Evolutionary conservation across 805 yeast genomes (phyloP).

Genomic region (Barnettozyma vustinii): DNA sequence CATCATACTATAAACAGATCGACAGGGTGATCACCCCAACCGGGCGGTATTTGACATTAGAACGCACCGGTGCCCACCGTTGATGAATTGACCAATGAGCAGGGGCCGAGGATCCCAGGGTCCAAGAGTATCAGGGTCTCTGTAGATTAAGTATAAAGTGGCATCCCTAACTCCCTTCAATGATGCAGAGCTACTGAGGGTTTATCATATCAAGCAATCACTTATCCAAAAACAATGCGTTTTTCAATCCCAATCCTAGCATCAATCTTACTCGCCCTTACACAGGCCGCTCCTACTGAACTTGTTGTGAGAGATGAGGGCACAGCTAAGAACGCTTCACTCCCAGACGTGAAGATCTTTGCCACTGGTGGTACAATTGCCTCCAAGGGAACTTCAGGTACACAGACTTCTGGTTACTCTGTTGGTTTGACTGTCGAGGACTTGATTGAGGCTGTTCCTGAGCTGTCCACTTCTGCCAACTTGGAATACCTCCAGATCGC

Average conservation of each 20-base stretch:
- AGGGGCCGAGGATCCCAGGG: too few species aligned
- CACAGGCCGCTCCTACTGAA: constrained; percentile 1
- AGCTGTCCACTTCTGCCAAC: constrained; percentile 46
- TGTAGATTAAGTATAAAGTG: background rate
- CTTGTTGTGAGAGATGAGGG: constrained; percentile 5
- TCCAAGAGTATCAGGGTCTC: background rate
- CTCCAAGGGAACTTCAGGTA: constrained; percentile 41
- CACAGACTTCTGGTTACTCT: constrained; percentile 49
- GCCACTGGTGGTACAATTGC: constrained; percentile 62
- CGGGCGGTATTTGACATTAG: too few species aligned
- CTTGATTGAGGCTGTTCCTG: constrained; percentile 49
- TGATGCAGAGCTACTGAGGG: background rate
- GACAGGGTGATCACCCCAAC: too few species aligned
- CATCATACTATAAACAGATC: too few species aligned
- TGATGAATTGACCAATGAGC: too few species aligned
- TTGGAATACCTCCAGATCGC: constrained; percentile 35
- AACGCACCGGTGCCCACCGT: too few species aligned
- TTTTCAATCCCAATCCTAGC: background rate
- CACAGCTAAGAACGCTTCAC: constrained; percentile 9
- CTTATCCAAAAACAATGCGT: background rate
- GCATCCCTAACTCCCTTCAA: background rate
- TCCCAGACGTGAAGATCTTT: constrained; percentile 37
- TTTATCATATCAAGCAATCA: too few species aligned
- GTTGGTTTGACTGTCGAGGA: constrained; percentile 50
- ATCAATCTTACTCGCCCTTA: background rate